Evolutionary conservation across 2,329 filamentous ascomycete genomes (phyloP).

Genomic region (Diaporthe velutina): DNA sequence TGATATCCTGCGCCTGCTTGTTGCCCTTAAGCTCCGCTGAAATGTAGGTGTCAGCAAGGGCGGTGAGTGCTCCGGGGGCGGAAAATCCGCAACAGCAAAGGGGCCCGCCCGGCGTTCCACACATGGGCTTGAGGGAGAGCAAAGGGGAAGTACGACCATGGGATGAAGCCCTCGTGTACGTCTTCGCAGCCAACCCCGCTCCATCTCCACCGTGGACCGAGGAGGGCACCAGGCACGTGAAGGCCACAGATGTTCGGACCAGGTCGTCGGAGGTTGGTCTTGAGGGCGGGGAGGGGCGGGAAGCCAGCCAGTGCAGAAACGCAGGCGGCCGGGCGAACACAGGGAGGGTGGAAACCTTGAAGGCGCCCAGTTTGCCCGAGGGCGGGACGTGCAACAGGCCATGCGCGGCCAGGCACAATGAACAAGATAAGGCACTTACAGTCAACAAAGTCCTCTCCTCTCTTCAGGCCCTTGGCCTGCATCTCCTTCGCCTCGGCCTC

Average conservation of each 20-base stretch:
- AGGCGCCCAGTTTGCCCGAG: not conserved
- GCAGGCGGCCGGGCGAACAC: not conserved
- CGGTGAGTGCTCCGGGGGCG: not conserved
- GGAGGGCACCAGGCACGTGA: not conserved
- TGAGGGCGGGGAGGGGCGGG: not conserved
- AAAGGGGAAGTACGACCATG: not conserved
- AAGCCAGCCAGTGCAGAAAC: not conserved
- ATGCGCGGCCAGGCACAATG: not conserved
- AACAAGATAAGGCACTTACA: constrained; percentile 45
- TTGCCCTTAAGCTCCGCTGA: constrained; percentile 53
- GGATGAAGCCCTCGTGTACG: not conserved
- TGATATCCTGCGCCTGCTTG: constrained; percentile 50
- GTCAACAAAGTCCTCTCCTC: constrained; percentile 54
- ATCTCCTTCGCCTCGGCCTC: constrained; percentile 55
- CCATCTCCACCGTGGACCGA: not conserved
- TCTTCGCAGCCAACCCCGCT: no score
- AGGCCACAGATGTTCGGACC: not conserved
- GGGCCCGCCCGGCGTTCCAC: not conserved
- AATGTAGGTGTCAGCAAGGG: not conserved
- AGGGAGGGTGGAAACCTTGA: not conserved
- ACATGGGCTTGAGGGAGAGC: not conserved
- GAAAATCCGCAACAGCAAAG: not conserved
- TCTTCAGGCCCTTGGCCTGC: constrained; percentile 53
- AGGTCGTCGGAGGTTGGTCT: not conserved
- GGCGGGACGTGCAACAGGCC: not conserved